Conservation (phyloP, 257 asterid species). For the Scutellaria minor region DNA sequence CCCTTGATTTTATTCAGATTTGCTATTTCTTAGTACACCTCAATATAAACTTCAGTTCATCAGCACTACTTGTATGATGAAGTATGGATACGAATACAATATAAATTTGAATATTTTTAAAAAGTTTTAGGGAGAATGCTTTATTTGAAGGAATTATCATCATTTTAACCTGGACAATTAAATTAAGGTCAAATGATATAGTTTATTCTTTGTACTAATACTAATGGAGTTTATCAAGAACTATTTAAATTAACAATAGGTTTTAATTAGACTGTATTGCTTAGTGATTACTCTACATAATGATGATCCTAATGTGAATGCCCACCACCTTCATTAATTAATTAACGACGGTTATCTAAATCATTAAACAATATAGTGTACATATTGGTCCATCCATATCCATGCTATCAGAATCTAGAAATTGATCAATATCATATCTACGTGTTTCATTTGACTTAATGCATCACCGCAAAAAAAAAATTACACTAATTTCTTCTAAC, state of each 20-base stretch:
- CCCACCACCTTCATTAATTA: conserved; percentile 28
- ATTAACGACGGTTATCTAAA: not conserved
- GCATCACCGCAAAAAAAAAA: conserved; percentile 20
- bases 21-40: not conserved
- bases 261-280: not conserved
- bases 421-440: not conserved
- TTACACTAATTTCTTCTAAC: not conserved
- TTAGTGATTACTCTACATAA: conserved; percentile 36
- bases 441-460: conserved; percentile 32
- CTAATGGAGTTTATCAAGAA: not conserved
- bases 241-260: not conserved
- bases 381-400: conserved; percentile 6
- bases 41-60: not conserved
- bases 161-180: too few relatives aligned
- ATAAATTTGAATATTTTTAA: too few relatives aligned
- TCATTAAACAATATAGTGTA: not conserved
- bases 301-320: conserved; percentile 38
- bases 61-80: not conserved
- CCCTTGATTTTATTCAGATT: too few relatives aligned
- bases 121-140: too few relatives aligned
- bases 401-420: conserved; percentile 31
- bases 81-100: too few relatives aligned
- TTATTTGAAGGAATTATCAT: too few relatives aligned
- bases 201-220: not conserved
- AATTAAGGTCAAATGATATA: too few relatives aligned